Evolutionary conservation across 352 stramenopile genomes (phyloP).

Genomic region (Phytophthora podocarpi): DNA sequence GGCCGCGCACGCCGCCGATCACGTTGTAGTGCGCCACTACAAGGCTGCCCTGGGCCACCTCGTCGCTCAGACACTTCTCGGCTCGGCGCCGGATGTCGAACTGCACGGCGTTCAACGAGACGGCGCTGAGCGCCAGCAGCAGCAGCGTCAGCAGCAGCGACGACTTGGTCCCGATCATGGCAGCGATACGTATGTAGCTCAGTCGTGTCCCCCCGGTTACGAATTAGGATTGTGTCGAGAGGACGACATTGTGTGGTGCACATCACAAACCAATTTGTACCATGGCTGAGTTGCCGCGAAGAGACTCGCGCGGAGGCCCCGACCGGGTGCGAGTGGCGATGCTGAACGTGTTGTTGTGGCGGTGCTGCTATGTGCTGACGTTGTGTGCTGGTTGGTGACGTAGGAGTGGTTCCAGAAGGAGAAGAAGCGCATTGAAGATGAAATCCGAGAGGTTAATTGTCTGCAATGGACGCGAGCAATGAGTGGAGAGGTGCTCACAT

Average conservation of each 20-base stretch:
- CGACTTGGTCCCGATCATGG: constrained; percentile 25
- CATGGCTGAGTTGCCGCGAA: no score
- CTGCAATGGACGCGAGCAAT: neutral
- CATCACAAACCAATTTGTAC: neutral
- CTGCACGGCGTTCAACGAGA: constrained; percentile 57
- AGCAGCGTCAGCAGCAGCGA: constrained; percentile 41
- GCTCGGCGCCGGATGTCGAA: constrained; percentile 72
- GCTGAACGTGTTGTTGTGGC: neutral
- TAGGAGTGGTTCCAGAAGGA: constrained; percentile 75
- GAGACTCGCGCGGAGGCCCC: constrained; percentile 35
- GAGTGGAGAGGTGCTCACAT: no score
- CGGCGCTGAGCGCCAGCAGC: constrained; percentile 28
- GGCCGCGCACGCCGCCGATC: constrained; percentile 63
- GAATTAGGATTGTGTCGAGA: constrained; percentile 23
- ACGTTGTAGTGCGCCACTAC: constrained; percentile 88
- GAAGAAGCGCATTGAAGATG: constrained; percentile 70
- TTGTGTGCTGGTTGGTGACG: neutral
- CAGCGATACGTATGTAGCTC: neutral
- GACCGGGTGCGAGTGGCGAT: constrained; percentile 20
- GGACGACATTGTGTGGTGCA: constrained; percentile 13
- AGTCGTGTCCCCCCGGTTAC: constrained; percentile 15
- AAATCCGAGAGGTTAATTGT: constrained; percentile 64
- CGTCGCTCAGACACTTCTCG: constrained; percentile 88
- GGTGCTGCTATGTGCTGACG: neutral
- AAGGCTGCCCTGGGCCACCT: constrained; percentile 76